Evolutionary conservation across 139 green algal genomes (phyloP), one percentile per base, ranked within the genome.

Genomic region (Mychonastes homosphaera): DNA sequence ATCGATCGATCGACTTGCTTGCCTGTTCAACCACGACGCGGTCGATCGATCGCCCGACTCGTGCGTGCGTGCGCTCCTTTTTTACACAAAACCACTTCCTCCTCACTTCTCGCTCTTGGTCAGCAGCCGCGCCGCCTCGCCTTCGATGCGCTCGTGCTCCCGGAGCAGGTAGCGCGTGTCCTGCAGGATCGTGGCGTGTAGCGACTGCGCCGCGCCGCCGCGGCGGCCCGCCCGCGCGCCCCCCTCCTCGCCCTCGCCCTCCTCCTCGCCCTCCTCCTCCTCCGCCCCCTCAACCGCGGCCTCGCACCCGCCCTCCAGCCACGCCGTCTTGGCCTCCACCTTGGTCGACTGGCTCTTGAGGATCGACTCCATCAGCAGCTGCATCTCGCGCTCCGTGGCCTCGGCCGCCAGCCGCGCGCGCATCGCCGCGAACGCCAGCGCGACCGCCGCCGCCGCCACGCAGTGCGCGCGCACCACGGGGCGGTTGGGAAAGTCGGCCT

Each of bases 361-460:
- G 38, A 82, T 38, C 51, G 74, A 79, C n/a, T 79, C 67, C 65
- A 94, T 72, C 27, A 89, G 63, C 2, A 71, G 62, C 65, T 84
- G 61, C 38, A 94, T 79, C 62, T 94, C 87, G 18, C 74, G 51
- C 77, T 91, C 81, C 68, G 90, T 74, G 28, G 71, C 59, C 10
- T 91, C 75, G 5, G 83, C 89, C 32, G 91, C 58, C 32, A 84
- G 12, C 28, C 53, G 51, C 2, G 64, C 64, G 6, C 54, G 56
- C 3, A 38, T 49, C 16, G 63, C 68, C 56, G 64, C 67, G 45
- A 62, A 62, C 30, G 63, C 61, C 30, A 75, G 57, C 6, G 32
- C 73, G n/a, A 60, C 56, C 36, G 50, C 64, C 15, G 55, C 58
- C 30, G 67, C 67, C 33, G 41, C 26, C 16, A 62, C 53, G 34